Evolutionary conservation across 108 stramenopile species (phyloP).

Genomic region (Cyclotella sp.): DNA sequence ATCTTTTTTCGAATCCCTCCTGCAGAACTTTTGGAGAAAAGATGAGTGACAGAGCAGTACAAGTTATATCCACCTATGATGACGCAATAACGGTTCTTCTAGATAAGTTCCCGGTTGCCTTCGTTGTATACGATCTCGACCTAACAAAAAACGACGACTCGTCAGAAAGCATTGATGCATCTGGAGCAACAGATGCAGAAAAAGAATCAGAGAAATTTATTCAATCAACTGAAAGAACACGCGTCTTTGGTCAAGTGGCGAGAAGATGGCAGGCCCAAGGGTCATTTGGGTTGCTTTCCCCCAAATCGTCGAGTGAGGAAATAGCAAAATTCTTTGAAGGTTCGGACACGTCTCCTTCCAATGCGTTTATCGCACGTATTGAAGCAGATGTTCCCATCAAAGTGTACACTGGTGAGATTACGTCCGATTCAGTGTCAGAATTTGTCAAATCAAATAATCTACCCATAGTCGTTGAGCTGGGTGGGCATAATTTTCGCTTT

Average conservation of each 20-base stretch:
- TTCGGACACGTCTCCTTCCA: constrained; percentile 8
- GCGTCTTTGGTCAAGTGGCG: constrained; percentile 76
- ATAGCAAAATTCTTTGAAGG: constrained; percentile 42
- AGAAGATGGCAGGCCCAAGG: constrained; percentile 68
- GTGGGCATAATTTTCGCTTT: constrained; percentile 75
- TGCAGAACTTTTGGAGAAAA: constrained; percentile 65
- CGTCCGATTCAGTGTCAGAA: constrained; percentile 36
- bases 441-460: constrained; percentile 70
- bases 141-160: constrained; percentile 5
- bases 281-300: constrained; percentile 66
- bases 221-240: constrained; percentile 57
- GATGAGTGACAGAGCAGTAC: constrained; percentile 66
- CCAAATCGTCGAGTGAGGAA: constrained; percentile 35
- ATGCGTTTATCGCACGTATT: constrained; percentile 58
- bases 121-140: constrained; percentile 67
- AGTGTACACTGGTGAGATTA: constrained; percentile 28
- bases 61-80: constrained; percentile 53
- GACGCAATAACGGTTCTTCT: constrained; percentile 51
- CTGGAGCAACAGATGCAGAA: constrained; percentile 39
- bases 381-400: constrained; percentile 54
- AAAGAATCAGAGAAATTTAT: constrained; percentile 46
- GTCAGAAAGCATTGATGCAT: constrained; percentile 33
- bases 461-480: constrained; percentile 64
- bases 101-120: constrained; percentile 57
- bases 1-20: not conserved